Base-by-base conservation (phyloP, 768 basidiomycete species). In the Daedaleopsis sinensis region DNA sequence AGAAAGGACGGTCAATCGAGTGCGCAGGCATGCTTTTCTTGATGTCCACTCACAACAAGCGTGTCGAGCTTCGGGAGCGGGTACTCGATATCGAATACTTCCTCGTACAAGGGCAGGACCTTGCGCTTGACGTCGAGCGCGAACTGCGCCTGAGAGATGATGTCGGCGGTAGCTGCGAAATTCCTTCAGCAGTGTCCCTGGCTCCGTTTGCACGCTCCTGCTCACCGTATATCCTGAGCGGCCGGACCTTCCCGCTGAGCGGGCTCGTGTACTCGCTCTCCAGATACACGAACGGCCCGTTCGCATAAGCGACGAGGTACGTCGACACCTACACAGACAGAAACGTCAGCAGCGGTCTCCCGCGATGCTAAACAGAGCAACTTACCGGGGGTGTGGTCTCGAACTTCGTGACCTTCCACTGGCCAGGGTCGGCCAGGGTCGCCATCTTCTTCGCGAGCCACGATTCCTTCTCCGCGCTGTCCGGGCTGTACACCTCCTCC, bases 51-150 rank as follows among this genome's bases (percentile, higher is more conserved):
- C 21, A 75, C 87, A 61, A 95, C 93, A 13, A 98, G 81, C 2
- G 96, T 96, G 70, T 98, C 96, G 49, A 98, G 82, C 79, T 98
- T 98, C 4, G 95, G 93, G 24, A 98, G 82, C 19, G 96, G 94
- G 73, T 90, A 98, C 62, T 90, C 90, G 66, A 98, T 88, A 66
- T 95, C 89, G 70, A 98, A 98, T 57, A 96, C 83, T 71, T 90
- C 81, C 75, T 98, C 96, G 72, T 96, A 97, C 16, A 94, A 72
- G n/a, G 95, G 94, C 12, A 97, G 77, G 6, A 93, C 91, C 36
- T 80, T 81, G 8, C 83, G 84, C 74, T 93, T 97, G 68, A 96
- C 87, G 67, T 96, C 94, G 46, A 98, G 86, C 12, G 91, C 91
- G 68, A 94, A 94, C 66, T 90, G 83, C 7, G 90, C 90, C 71